phyloP scores from a whole-genome alignment of 306 rosid genomes.

The Malus fusca region DNA sequence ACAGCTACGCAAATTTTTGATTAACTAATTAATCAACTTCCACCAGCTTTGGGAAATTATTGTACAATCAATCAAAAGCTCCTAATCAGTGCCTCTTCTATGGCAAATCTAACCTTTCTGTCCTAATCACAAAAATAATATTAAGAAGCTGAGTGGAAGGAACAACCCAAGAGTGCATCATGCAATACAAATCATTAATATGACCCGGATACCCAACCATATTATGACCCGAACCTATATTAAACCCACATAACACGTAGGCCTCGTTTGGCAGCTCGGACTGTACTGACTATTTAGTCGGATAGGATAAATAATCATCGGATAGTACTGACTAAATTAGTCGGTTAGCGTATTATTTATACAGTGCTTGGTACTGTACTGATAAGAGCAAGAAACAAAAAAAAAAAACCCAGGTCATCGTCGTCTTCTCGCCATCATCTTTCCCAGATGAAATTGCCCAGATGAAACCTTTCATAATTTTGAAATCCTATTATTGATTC shows the following conservation, averaged over 20 bases:
- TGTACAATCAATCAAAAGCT: conserved; percentile 2
- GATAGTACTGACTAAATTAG: too few species aligned
- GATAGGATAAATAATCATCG: too few species aligned
- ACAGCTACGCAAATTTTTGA: background rate
- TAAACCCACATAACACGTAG: background rate
- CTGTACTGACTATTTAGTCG: too few species aligned
- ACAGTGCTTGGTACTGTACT: too few species aligned
- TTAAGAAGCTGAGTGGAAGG: background rate
- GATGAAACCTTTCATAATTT: too few species aligned
- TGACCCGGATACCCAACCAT: background rate
- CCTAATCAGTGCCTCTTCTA: conserved; percentile 1
- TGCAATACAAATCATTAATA: background rate
- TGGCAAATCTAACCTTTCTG: conserved; percentile 13
- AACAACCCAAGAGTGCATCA: background rate
- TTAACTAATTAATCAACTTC: background rate
- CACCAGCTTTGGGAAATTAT: conserved; percentile 7
- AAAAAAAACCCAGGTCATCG: too few species aligned
- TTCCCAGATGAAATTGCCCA: too few species aligned
- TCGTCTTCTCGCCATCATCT: too few species aligned
- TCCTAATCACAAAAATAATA: conserved; percentile 2
- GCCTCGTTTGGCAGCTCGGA: too few species aligned
- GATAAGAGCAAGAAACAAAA: too few species aligned
- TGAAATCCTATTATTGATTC: too few species aligned
- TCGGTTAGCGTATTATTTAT: too few species aligned
- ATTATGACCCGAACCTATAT: background rate